Percentiles rank a stretch among this genome's conserved stretches.
phyloP scores from a whole-genome alignment of 176 grass and related monocot genomes.

The Lolium multiflorum region DNA sequence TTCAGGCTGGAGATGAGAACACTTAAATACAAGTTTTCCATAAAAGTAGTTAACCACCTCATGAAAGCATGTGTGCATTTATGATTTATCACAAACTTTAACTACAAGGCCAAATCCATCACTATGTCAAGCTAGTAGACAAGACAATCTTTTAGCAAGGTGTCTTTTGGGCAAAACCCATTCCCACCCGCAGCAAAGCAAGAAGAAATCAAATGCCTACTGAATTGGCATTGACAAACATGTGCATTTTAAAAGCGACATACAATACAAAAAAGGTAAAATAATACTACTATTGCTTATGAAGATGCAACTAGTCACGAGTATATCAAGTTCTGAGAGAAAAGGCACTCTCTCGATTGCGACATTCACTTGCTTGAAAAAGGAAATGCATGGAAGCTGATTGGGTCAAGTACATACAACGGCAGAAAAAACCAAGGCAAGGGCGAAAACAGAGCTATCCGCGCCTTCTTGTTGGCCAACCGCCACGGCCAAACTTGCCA shows the following conservation, averaged over 20 bases:
- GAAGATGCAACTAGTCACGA: background rate
- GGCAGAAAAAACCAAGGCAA: conserved; percentile 83
- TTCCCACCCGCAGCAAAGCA: background rate
- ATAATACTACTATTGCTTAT: conserved; percentile 12
- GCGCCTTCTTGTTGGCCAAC: conserved; percentile 84
- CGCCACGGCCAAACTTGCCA: conserved; percentile 70
- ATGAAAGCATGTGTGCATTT: background rate
- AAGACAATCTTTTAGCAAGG: background rate
- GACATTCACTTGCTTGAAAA: conserved; percentile 22
- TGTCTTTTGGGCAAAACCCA: background rate
- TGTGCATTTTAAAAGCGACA: conserved; percentile 6
- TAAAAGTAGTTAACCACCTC: background rate
- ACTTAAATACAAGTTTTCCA: background rate
- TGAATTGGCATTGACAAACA: conserved; percentile 26
- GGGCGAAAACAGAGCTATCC: conserved; percentile 74
- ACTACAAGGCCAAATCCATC: background rate
- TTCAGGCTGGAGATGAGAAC: conserved; percentile 14
- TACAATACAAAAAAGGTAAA: conserved; percentile 8
- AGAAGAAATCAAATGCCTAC: conserved; percentile 9
- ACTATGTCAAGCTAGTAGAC: background rate
- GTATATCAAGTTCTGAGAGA: conserved; percentile 20
- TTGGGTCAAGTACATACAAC: conserved; percentile 65
- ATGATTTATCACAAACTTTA: conserved; percentile 21
- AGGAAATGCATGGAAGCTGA: conserved; percentile 36
- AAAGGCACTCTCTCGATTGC: background rate